Base-by-base conservation (phyloP, 169 alveolate species). In the Babesia gibsoni region DNA sequence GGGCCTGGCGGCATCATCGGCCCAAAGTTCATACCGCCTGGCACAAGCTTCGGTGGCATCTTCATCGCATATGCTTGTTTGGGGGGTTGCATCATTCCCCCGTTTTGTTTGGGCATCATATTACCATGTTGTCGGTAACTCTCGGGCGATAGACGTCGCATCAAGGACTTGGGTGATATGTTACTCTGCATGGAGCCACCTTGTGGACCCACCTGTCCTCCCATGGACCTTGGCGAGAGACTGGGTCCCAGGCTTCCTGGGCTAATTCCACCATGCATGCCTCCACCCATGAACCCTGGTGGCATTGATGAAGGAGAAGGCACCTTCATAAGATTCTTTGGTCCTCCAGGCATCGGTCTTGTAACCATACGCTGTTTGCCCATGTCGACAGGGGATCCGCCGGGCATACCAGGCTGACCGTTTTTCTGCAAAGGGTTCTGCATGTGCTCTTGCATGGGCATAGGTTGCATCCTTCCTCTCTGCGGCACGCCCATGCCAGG, bases 341-440 rank as follows among this genome's bases (percentile, higher is more conserved):
- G 45, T 18, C 52, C 58, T 1, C 50, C 35, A 6, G 25, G 52
- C 50, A 33, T 12, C 33, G 16, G 45, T 5, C 58, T 42, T 18
- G 29, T 27, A 16, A 22, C 33, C 5, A 30, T 29, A 2, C 35
- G 72, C 46, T 42, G 72, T 14, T 42, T 29, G 18, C 29, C 46
- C 72, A 61, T 46, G 29, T 20, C 59, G 18, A n/a, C 29, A 1
- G 72, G 72, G 25, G 72, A 61, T 12, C 58, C 58, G 8, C 42
- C 72, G 50, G 36, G 33, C 25, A 9, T 20, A 39, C 29, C 39
- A 9, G 43, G 18, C 42, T 14, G 9, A 20, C 0, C 1, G 35
- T n/a, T 42, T 29, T 36, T 27, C 33, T 56, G 59, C 2, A 58
- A 42, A 6, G 7, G 49, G 59, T 20, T 42, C n/a, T 37, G 27